Base-by-base conservation (phyloP, 495 filamentous ascomycete species). In the Ascobolus immersus region DNA sequence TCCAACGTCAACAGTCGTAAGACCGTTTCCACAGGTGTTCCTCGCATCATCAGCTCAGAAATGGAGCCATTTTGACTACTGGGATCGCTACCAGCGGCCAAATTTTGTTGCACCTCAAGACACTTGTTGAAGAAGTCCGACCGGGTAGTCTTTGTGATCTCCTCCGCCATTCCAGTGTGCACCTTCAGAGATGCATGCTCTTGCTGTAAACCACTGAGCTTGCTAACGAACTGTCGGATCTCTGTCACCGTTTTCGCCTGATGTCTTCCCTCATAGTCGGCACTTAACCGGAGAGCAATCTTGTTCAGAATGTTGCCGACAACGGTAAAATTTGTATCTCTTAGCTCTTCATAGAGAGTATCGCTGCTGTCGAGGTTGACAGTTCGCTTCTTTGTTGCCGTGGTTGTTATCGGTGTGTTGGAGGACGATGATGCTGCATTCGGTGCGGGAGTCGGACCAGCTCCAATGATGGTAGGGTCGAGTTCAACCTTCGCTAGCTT, bases 321-420 rank as follows among this genome's bases (percentile, higher is more conserved):
- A 38, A 92, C 80, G 34, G 82, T 81, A 53, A 94, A 93, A 44
- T 99, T 94, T 12, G 78, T 67, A 52, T 93, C 82, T 28, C 89
- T 69, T 5, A 99, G 58, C 39, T 84, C 77, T 28, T 69, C 71
- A 49, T 80, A 99, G 14, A 99, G 61, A 37, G 79, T 73, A 47
- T 99, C 89, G 4, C 74, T 77, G 7, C 75, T 72, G 47, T 92
- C 84, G 4, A 99, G 65, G 44, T 74, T 67, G 36, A 99, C 75
- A 42, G 91, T 93, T 23, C 79, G 71, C 52, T 91, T 93, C 42
- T 82, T 64, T 40, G 68, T 61, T 19, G 57, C 41, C n/a, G 30
- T 28, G 14, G 56, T 43, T 32, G 57, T 50, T 36, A 59, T 55
- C 34, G 62, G 57, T 3, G 64, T 52, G 8, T 59, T 57, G 31